phyloP scores from a whole-genome alignment of 2,329 filamentous ascomycete genomes.

The Fusarium sp. region DNA sequence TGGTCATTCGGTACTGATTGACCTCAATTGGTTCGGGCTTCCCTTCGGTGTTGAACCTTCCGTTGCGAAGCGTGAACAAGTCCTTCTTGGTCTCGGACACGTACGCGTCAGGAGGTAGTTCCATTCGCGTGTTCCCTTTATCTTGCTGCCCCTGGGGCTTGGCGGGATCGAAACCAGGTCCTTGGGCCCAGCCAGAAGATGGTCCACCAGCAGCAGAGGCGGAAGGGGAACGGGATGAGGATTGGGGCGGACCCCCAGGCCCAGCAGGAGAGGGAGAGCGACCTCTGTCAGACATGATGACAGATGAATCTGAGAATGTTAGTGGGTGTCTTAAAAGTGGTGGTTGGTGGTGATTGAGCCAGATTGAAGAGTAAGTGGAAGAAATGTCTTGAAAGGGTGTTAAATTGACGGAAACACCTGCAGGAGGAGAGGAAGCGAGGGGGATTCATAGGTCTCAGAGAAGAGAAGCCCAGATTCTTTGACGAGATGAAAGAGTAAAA shows the following conservation, averaged over 20 bases:
- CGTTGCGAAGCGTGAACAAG: constrained; percentile 48
- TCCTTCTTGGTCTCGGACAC: constrained; percentile 48
- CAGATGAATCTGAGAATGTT: constrained; percentile 11
- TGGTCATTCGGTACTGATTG: constrained; percentile 78
- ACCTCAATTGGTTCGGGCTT: constrained; percentile 65
- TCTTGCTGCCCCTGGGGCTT: constrained; percentile 43
- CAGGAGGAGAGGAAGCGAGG: neutral
- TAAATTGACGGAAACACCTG: neutral
- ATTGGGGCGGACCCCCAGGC: constrained; percentile 31
- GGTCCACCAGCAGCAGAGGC: constrained; percentile 30
- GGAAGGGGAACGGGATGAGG: constrained; percentile 31
- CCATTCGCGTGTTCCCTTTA: constrained; percentile 60
- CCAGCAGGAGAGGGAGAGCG: constrained; percentile 40
- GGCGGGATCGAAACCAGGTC: constrained; percentile 57
- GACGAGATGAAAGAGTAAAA: neutral
- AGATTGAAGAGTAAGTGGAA: constrained; percentile 3
- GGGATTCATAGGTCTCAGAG: constrained; percentile 1
- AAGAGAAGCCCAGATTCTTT: neutral
- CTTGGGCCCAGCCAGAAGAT: constrained; percentile 40
- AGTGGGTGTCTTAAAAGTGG: neutral
- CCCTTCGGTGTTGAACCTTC: constrained; percentile 65
- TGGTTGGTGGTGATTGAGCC: neutral
- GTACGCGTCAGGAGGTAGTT: constrained; percentile 68
- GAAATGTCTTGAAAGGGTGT: constrained; percentile 1
- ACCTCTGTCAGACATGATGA: constrained; percentile 48